Base-by-base conservation (phyloP, 1,139 yeast genomes). In the Yamadazyma sp. region DNA sequence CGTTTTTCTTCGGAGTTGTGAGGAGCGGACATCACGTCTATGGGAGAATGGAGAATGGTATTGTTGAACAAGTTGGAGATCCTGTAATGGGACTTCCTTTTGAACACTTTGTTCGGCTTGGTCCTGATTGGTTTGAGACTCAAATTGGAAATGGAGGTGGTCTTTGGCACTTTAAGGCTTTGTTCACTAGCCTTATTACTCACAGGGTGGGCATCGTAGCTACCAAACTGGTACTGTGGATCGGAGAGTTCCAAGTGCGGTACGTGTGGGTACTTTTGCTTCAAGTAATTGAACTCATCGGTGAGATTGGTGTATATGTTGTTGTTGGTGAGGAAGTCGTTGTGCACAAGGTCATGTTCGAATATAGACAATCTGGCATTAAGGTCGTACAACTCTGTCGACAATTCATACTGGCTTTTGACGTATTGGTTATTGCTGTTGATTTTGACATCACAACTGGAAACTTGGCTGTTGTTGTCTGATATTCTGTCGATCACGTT, bases 291-390 rank as follows among this genome's bases (percentile, higher is more conserved):
- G 44, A 62, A 79, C 51, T 81, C 87, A 33, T 62, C 54, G 28
- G 64, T 57, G 34, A 81, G 52, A 44, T 75, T 77, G 36, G 73
- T 77, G 45, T 76, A 66, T 1, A 81, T 73, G 61, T 75, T 57
- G 59, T 73, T 45, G 67, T 74, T 54, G 64, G 74, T 66, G 36
- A 60, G 43, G 17, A 33, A 31, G 47, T 69, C 76, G 42, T 64
- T 66, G 33, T 53, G 39, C 17, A 48, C 52, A 34, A 69, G 40
- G 38, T 59, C 65, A 7, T 68, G 56, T 45, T 70, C 75, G 32
- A 71, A 58, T 40, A 61, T 58, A 40, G 58, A 59, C 3, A 66
- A 53, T 46, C 61, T 64, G 39, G 65, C 67, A 32, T 59, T 50
- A 34, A 72, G 55, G 26, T 58, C 61, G 42, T 61, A 54, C 41